A percentile compares a stretch with the other conserved stretches of the same genome.
These are phyloP conservation scores for Cercospora zeae-maydis DNA, from an alignment of 2,329 filamentous ascomycete genomes.

Conservation along the genomic window DNA sequence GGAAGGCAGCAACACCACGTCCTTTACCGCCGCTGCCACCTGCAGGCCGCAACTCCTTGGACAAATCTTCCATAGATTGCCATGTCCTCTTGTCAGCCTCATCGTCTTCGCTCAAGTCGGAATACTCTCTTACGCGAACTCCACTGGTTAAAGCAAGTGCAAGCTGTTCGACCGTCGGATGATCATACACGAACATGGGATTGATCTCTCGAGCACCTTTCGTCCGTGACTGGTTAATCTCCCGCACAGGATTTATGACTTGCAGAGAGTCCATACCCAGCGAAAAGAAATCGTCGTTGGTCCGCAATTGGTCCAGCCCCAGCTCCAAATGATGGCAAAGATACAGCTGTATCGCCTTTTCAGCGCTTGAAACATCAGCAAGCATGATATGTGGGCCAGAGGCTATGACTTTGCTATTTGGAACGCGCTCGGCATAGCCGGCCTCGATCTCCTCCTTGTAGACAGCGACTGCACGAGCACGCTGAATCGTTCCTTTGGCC, in stretches of 20 bases:
- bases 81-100: constrained; percentile 9
- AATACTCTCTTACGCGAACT: constrained; percentile 2
- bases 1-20: not conserved
- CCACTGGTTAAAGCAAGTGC: not conserved
- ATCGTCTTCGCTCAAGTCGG: constrained; percentile 7
- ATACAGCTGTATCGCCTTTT: not conserved
- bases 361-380: not conserved
- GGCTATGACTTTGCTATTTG: not conserved
- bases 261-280: constrained; percentile 36
- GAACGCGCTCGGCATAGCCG: constrained; percentile 26
- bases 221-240: constrained; percentile 13
- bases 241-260: constrained; percentile 24
- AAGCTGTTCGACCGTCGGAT: constrained; percentile 3
- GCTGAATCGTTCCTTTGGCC: constrained; percentile 22
- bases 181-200: constrained; percentile 8
- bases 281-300: constrained; percentile 34
- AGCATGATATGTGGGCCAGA: not conserved
- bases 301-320: constrained; percentile 6
- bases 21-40: not conserved
- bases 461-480: constrained; percentile 14
- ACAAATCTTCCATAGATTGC: constrained; percentile 12
- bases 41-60: constrained; percentile 1
- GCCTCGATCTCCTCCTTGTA: constrained; percentile 19
- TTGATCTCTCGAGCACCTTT: not conserved
- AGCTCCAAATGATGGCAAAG: not conserved